Evolutionary conservation across 305 asterid species (phyloP).

Genomic region (Euphrasia arctica): DNA sequence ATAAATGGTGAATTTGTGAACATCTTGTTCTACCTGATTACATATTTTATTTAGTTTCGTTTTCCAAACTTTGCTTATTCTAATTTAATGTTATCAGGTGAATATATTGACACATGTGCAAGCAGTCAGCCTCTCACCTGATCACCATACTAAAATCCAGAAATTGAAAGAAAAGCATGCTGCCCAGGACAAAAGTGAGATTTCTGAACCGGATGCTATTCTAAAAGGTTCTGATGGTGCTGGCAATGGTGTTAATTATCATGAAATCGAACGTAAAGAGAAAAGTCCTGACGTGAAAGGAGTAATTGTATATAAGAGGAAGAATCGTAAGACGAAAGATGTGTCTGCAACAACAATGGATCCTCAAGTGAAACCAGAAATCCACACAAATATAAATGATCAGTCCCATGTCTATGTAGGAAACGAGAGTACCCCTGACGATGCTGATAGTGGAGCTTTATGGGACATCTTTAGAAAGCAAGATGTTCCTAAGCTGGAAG

Average conservation of each 20-base stretch:
- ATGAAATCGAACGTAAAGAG: neutral
- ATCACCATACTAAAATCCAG: slow-evolving; percentile 5
- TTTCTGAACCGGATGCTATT: neutral
- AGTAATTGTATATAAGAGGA: neutral
- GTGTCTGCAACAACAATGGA: neutral
- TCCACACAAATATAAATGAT: too few species aligned
- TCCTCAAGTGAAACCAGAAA: neutral
- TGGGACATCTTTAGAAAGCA: slow-evolving; percentile 78
- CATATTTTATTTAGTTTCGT: slow-evolving; percentile 2
- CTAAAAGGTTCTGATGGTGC: neutral
- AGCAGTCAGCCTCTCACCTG: slow-evolving; percentile 20
- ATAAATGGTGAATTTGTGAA: neutral
- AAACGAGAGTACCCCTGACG: slow-evolving; percentile 30
- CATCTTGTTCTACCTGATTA: neutral
- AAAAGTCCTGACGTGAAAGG: neutral
- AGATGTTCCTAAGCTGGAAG: slow-evolving; percentile 66
- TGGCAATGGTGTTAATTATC: neutral
- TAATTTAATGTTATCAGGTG: slow-evolving; percentile 27
- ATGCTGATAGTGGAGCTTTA: slow-evolving; percentile 48
- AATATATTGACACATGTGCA: slow-evolving; percentile 40
- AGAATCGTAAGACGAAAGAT: neutral
- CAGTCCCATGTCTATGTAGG: neutral
- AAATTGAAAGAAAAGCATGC: slow-evolving; percentile 29
- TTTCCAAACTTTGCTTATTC: slow-evolving; percentile 13
- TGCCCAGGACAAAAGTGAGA: slow-evolving; percentile 29